Percentiles rank a stretch among this genome's conserved stretches.
Evolutionary conservation across 2,329 filamentous ascomycete species (phyloP).

Genomic region (Cercospora sojina): DNA sequence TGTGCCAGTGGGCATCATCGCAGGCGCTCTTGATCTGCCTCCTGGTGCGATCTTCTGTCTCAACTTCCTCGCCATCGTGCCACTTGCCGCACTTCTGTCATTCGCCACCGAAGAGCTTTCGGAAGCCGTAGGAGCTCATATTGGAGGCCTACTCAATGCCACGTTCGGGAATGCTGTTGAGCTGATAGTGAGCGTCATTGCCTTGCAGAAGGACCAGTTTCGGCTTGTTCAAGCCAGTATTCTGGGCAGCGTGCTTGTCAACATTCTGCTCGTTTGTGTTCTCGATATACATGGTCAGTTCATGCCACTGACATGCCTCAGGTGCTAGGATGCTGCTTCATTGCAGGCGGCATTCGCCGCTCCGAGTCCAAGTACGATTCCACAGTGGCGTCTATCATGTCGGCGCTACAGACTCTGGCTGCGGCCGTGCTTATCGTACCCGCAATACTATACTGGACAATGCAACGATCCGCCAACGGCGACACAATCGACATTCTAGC

Average conservation of each 20-base stretch:
- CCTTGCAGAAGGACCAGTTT: slow-evolving; percentile 78
- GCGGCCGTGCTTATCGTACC: slow-evolving; percentile 54
- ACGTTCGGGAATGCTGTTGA: slow-evolving; percentile 80
- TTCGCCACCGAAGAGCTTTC: slow-evolving; percentile 78
- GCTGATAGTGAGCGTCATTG: slow-evolving; percentile 85
- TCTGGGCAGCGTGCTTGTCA: slow-evolving; percentile 92
- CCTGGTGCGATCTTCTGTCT: slow-evolving; percentile 68
- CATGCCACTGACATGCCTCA: background rate
- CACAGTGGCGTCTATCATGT: slow-evolving; percentile 75
- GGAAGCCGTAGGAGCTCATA: slow-evolving; percentile 66
- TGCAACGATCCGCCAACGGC: slow-evolving; percentile 40
- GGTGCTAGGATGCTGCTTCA: slow-evolving; percentile 52
- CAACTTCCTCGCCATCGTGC: slow-evolving; percentile 78
- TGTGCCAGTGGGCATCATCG: slow-evolving; percentile 69
- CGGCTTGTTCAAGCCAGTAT: slow-evolving; percentile 96
- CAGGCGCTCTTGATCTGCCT: slow-evolving; percentile 62
- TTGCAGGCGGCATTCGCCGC: slow-evolving; percentile 48
- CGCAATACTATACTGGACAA: slow-evolving; percentile 52
- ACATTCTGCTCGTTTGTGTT: slow-evolving; percentile 71
- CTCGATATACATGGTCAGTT: background rate
- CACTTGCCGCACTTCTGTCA: slow-evolving; percentile 68
- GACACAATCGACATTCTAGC: slow-evolving; percentile 49
- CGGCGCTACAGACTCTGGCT: slow-evolving; percentile 57
- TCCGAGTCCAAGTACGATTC: slow-evolving; percentile 60
- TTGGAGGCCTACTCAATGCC: slow-evolving; percentile 75